Evolutionary conservation across 805 yeast genomes (phyloP), one percentile per base, ranked within the genome.

Genomic region (Candida caryicola): DNA sequence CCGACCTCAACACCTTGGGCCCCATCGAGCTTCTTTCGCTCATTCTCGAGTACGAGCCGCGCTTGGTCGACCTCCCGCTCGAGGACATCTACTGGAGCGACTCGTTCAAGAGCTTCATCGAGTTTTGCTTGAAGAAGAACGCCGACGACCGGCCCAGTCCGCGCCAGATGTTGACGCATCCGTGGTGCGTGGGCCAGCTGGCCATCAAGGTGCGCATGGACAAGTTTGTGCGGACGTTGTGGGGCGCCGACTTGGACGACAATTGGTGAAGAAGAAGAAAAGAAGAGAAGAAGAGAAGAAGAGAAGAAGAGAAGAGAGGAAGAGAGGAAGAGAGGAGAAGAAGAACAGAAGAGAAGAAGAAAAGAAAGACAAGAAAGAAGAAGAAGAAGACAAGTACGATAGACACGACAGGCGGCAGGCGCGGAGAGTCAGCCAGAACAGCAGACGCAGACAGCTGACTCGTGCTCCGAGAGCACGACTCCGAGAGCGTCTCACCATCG

Each of bases 81-180:
- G 81, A 77, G 39, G 85, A 80, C 18, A 85, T 91, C 32, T 64
- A 60, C 39, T 91, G 99, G 99, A 72, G 88, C 5, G 77, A 76
- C 13, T 74, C 91, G 10, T 89, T 93, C 61, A 81, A 87, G 55
- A 86, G 82, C 41, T 93, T 93, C 49, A 71, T 93, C 29, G 76
- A 76, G 35, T 84, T 82, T 51, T 87, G 96, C 53, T 66, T 93
- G 42, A 86, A 77, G 45, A 91, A 89, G 52, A 86, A 87, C 44
- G 79, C 87, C 29, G 74, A 69, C 21, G 82, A 82, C 45, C 69
- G 99, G 40, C 96, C 98, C 8, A 79, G 90, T 34, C 99, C 99
- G 6, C 73, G 93, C 50, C 96, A 93, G 57, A 85, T 93, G 91
- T 71, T 93, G 33, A 74, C 70, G 36, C 99, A 93, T 66, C 97